phyloP scores from a whole-genome alignment of 192 early-diverging fungal genomes.

The Haplosporangium gracile region DNA sequence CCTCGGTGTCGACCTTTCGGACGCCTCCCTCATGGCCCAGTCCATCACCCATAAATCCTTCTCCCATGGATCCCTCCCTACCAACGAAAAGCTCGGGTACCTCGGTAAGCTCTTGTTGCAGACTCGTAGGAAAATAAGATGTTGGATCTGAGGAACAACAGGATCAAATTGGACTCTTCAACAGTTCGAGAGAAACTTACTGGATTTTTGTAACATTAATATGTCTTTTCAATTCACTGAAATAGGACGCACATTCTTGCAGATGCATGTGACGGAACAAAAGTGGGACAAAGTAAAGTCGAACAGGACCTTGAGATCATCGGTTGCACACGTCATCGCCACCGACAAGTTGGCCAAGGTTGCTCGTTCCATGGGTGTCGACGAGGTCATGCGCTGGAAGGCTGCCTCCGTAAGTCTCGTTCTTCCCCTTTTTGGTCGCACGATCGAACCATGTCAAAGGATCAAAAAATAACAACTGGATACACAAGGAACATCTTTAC shows the following conservation, averaged over 20 bases:
- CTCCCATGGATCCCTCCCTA: constrained; percentile 59
- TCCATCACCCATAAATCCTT: constrained; percentile 66
- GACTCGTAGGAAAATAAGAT: too few species aligned
- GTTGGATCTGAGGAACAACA: neutral
- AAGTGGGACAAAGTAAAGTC: constrained; percentile 56
- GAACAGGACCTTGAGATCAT: constrained; percentile 34
- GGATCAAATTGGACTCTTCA: neutral
- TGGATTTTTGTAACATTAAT: neutral
- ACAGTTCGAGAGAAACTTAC: neutral
- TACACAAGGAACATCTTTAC: too few species aligned
- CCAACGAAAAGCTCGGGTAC: constrained; percentile 58
- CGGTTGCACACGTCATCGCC: constrained; percentile 17
- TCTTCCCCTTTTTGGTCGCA: neutral
- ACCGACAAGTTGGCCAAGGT: constrained; percentile 43
- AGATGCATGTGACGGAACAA: constrained; percentile 44
- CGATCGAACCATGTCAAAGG: neutral
- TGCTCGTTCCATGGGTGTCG: constrained; percentile 37
- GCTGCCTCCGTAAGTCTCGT: constrained; percentile 39
- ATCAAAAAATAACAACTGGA: too few species aligned
- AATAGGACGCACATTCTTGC: constrained; percentile 53
- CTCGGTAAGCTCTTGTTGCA: constrained; percentile 27
- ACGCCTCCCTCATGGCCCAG: constrained; percentile 58
- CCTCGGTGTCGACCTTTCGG: constrained; percentile 49
- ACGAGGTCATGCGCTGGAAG: constrained; percentile 54
- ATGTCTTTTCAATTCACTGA: neutral